Base-by-base conservation (phyloP, 164 flowering plant species). In the Litsea cubeba region DNA sequence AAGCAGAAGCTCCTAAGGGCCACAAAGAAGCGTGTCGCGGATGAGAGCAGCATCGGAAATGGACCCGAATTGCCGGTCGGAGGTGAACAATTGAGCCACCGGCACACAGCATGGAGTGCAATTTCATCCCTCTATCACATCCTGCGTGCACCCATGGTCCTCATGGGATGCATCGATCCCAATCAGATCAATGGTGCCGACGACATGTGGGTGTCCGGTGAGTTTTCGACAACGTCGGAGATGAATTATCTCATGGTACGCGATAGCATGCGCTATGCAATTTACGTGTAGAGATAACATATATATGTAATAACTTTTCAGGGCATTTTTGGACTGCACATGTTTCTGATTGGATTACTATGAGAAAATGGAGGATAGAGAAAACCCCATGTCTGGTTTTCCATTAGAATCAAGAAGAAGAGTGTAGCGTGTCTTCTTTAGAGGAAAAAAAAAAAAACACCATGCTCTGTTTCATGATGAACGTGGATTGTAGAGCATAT, bases 191-290 rank as follows among this genome's bases (percentile, higher is more conserved):
- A 74, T 65, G 88, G 84, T 2, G 85, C 74, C 6, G 89, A 86
- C 60, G 85, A 86, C 12, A 77, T 74, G 2, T 87, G 89, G 89
- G 84, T 76, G 7, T 82, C 89, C 3, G 84, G 85, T 5, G 90
- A 86, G 58, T 76, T 84, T 22, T 75, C 79, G 0, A 79, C 80
- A 54, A 69, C 79, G 0, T 79, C 91, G 0, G 95, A 90, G 78
- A 80, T 89, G 77, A 89, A 90, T 72, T 88, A 89, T 76, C 86
- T 88, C 3, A 85, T 89, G 87, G 95, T 90, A 14, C 88, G 76
- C 54, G 95, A 90, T 60, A 83, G 92, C 81, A 83, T 89, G 95
- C 85, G 91, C 32, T 88, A 89, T 66, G 90, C 86, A 1, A 87
- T 90, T 60, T 79, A 89, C 72, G 86, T 88, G 87, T 90, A 83